Base-by-base conservation (phyloP, 2,329 filamentous ascomycete genomes). In the Colletotrichum sp. region DNA sequence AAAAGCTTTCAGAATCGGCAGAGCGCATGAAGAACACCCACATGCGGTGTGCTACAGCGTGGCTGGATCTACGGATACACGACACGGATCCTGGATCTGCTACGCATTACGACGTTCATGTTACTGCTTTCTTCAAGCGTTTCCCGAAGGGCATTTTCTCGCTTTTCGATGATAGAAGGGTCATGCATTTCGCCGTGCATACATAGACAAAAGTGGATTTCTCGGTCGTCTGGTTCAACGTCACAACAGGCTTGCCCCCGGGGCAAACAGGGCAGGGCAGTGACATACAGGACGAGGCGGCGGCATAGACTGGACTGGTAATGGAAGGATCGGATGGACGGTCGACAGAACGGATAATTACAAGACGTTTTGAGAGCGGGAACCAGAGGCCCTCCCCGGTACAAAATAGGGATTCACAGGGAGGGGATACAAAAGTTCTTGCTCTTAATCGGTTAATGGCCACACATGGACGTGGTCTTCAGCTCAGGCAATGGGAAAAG, bases 121-220 rank as follows among this genome's bases (percentile, higher is more conserved):
- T 84, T 84, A 84, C 80, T 82, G 81, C 81, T 80, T 84, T 80
- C 77, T 78, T 74, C 80, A 80, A 80, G 79, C 78, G 77, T 76
- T 80, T 81, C 80, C 79, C 79, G 79, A 80, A 81, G 81, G 82
- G 82, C 81, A 81, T 81, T 82, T 81, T 83, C 74, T 79, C 79
- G 79, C 82, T 83, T 82, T 83, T 83, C 80, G 75, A 79, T 66
- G 78, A 83, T 83, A 84, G 81, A 82, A 81, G 79, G 82, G 81
- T 84, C 83, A 83, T 84, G 83, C 82, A 82, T 75, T 80, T 81
- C 81, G 79, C 79, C 81, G 79, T 80, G 78, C 80, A 83, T 81
- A 79, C 80, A 86, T 92, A 92, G 90, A 92, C 88, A 91, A 91
- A 92, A 91, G 89, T 89, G 89, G 90, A 90, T 91, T 91, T 90